These are phyloP conservation scores for Ascochyta viciae-villosae DNA, from an alignment of 2,329 filamentous ascomycete genomes.

Conservation along the genomic window DNA sequence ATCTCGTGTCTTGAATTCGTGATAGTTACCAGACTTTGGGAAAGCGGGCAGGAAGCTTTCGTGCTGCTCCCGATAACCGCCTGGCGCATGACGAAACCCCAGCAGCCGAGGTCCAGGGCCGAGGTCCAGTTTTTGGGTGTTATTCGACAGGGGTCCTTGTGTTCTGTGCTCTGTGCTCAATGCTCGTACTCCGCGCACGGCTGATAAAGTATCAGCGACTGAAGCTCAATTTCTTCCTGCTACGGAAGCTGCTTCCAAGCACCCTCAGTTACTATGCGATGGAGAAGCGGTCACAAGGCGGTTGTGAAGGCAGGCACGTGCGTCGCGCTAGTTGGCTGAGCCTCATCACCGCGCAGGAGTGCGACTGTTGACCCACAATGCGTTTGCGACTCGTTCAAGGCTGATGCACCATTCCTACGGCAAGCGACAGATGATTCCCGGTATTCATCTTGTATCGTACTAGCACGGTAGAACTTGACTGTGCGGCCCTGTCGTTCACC, in stretches of 20 bases:
- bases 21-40: neutral
- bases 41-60: constrained; percentile 26
- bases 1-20: neutral
- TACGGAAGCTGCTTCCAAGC: neutral
- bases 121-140: constrained; percentile 35
- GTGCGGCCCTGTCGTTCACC: constrained; percentile 3
- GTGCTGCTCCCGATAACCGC: constrained; percentile 27
- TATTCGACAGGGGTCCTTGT: constrained; percentile 1
- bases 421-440: constrained; percentile 6
- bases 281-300: constrained; percentile 9
- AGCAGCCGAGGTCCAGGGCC: constrained; percentile 45
- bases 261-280: neutral
- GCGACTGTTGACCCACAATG: constrained; percentile 8
- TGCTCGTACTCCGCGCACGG: neutral
- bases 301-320: constrained; percentile 22
- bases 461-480: neutral
- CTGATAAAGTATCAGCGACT: neutral
- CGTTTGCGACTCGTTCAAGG: constrained; percentile 5
- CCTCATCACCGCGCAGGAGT: constrained; percentile 32
- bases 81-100: constrained; percentile 35
- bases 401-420: constrained; percentile 11
- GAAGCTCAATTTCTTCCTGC: neutral
- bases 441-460: neutral
- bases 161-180: constrained; percentile 3
- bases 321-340: constrained; percentile 23